Evolutionary conservation across 2,329 filamentous ascomycete genomes (phyloP), one percentile per base, ranked within the genome.

Genomic region (Passalora sequoiae): DNA sequence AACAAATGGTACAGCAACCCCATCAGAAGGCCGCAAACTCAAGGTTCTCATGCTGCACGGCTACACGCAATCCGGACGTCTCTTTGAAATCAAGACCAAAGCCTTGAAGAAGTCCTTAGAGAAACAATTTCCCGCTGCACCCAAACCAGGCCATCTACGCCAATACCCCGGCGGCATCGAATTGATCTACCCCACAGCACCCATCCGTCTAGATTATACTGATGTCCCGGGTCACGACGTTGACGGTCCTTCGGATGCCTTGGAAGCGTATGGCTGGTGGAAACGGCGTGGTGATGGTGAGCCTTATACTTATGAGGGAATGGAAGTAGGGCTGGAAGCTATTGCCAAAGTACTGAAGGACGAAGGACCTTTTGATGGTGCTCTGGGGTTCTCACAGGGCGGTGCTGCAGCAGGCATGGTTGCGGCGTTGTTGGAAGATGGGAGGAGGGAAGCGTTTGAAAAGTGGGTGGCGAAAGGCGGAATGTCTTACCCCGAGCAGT

Each of bases 51-150:
- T 73, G 70, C 67, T 75, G 9, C 72, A 75, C 57, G 85, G 91
- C 66, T 96, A 82, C 76, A 95, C 91, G 6, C 91, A 97, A 73
- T 94, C 86, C 20, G 89, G 89, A 3, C 67, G 82, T 3, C 73
- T 89, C 51, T 96, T 96, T 77, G 83, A 80, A 63, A 78, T 83
- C 65, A 96, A 96, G 71, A 94, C 87, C 33, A 86, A 88, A 64
- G 87, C 87, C 8, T 73, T 96, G 1, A 80, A 89, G 57, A 95
- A 96, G 66, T 72, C 83, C 41, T 76, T 96, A 44, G 66, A 72
- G 48, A 95, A 94, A 61, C 70, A 79, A 20, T 84, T 96, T 51
- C 76, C 79, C 6, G 66, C 75, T 2, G 75, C 81, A 32, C 68
- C 76, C 43, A 70, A 71, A 54, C 63, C 78, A 1, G 60, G 61